Evolutionary conservation across 805 yeast species (phyloP), one percentile per base, ranked within the genome.

Genomic region (Martiniozyma abietophila): DNA sequence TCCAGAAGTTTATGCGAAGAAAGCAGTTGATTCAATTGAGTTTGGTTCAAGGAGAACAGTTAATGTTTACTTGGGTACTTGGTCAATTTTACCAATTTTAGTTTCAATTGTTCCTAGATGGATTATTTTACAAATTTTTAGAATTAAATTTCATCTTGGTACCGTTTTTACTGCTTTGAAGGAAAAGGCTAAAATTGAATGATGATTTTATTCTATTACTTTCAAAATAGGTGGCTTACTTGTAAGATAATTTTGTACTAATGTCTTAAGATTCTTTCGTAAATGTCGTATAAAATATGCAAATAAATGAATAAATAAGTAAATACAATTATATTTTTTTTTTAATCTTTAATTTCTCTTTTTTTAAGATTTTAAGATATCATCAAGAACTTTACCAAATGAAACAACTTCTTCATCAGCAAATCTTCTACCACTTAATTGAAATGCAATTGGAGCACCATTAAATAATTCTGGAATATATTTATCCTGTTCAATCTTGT

Each of bases 41-140:
- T 44, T 48, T 5, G 50, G 56, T 25, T 46, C 43, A 3, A 64
- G 59, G 34, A 63, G 37, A 8, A 40, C 62, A 1, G 64, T 78
- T 27, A 71, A 76, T 48, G 58, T 68, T 11, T 76, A 75, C 49
- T 58, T 80, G 34, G 89, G 89, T n/a, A 35, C 46, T 10, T 47
- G 47, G 38, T 38, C 46, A 8, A 39, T 39, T 8, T 27, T 51
- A 10, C 37, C 48, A 4, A 31, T 44, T 45, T 28, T 53, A 54
- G 43, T 41, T 21, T 18, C 38, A 22, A 15, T 58, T 56, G 4
- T 65, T 39, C 50, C 53, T 35, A 29, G 42, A 29, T 31, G 40
- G 53, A 19, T 43, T 27, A 23, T 46, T 26, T 34, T 62, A 49
- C 45, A 52, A 40, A 41, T 36, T 44, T 36, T 48, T 21, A 39